A percentile compares a stretch with the other conserved stretches of the same genome.
Evolutionary conservation across 1,284 basidiomycete genomes (phyloP).

Genomic region (Trametes pubescens): DNA sequence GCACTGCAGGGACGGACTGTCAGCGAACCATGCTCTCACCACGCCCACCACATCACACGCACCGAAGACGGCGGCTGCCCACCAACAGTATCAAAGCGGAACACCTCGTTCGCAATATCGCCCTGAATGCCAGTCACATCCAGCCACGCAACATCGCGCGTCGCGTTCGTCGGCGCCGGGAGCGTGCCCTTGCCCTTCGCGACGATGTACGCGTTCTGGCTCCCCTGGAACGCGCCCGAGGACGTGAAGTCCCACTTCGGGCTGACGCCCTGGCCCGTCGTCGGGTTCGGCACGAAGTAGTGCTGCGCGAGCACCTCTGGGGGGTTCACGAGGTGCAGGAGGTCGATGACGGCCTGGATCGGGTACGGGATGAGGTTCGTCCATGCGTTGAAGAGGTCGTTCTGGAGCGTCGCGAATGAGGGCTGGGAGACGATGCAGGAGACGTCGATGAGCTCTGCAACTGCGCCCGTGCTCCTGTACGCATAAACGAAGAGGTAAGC

Average conservation of each 20-base stretch:
- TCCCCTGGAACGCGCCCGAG: slow-evolving; percentile 46
- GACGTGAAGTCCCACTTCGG: slow-evolving; percentile 69
- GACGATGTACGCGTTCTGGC: slow-evolving; percentile 56
- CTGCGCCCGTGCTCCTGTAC: slow-evolving; percentile 53
- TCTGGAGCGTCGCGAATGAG: slow-evolving; percentile 50
- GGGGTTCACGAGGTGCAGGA: slow-evolving; percentile 39
- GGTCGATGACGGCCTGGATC: slow-evolving; percentile 48
- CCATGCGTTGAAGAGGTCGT: slow-evolving; percentile 52
- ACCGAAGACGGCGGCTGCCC: slow-evolving; percentile 71
- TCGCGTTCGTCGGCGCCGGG: slow-evolving; percentile 52
- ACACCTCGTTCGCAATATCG: slow-evolving; percentile 58
- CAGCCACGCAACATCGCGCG: slow-evolving; percentile 64
- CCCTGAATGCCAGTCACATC: slow-evolving; percentile 57
- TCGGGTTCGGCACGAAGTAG: slow-evolving; percentile 59
- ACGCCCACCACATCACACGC: slow-evolving; percentile 31
- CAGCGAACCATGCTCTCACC: no score
- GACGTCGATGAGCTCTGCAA: slow-evolving; percentile 66
- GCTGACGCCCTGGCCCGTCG: slow-evolving; percentile 52
- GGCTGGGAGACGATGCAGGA: slow-evolving; percentile 57
- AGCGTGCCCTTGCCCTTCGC: slow-evolving; percentile 52
- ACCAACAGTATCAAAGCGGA: slow-evolving; percentile 62
- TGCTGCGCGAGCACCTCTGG: slow-evolving; percentile 58
- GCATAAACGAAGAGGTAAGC: not conserved
- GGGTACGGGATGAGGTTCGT: slow-evolving; percentile 38
- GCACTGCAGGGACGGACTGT: slow-evolving; percentile 31